Percentiles rank a stretch among this genome's conserved stretches.
Conservation (phyloP, 257 asterid species). For the Parsonsia alboflavescens region DNA sequence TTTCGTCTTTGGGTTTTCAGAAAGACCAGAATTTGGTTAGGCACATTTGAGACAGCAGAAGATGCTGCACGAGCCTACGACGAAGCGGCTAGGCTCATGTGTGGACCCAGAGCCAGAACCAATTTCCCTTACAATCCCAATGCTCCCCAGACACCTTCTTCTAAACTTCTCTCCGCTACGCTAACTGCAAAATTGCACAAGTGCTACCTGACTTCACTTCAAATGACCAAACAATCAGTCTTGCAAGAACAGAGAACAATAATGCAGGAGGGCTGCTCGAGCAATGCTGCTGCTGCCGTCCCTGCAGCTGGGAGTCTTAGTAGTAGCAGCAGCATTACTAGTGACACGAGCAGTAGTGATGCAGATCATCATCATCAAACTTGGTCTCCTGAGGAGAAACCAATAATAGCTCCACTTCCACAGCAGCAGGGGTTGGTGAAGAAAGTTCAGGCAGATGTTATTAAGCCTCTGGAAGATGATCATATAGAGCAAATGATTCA, state of each 20-base stretch:
- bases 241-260: neutral
- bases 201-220: slow-evolving; percentile 61
- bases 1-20: slow-evolving; percentile 26
- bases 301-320: neutral
- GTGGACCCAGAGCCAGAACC: slow-evolving; percentile 77
- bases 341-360: too few relatives aligned
- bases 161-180: slow-evolving; percentile 57
- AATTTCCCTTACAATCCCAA: slow-evolving; percentile 54
- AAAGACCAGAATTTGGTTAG: slow-evolving; percentile 90
- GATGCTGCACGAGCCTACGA: slow-evolving; percentile 91
- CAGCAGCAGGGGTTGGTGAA: slow-evolving; percentile 7
- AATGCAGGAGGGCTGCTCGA: neutral
- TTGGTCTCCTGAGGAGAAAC: slow-evolving; percentile 6
- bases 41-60: slow-evolving; percentile 91
- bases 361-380: too few relatives aligned
- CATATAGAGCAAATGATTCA: slow-evolving; percentile 84
- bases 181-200: slow-evolving; percentile 78
- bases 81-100: slow-evolving; percentile 82
- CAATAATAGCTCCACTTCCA: neutral
- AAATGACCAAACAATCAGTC: slow-evolving; percentile 34
- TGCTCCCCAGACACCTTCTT: slow-evolving; percentile 48
- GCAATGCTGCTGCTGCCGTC: neutral
- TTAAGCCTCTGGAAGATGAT: slow-evolving; percentile 58
- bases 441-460: slow-evolving; percentile 13
- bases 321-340: too few relatives aligned